These are phyloP conservation scores for Rhodotorula kratochvilovae DNA, from an alignment of 768 basidiomycete genomes.

Conservation along the genomic window DNA sequence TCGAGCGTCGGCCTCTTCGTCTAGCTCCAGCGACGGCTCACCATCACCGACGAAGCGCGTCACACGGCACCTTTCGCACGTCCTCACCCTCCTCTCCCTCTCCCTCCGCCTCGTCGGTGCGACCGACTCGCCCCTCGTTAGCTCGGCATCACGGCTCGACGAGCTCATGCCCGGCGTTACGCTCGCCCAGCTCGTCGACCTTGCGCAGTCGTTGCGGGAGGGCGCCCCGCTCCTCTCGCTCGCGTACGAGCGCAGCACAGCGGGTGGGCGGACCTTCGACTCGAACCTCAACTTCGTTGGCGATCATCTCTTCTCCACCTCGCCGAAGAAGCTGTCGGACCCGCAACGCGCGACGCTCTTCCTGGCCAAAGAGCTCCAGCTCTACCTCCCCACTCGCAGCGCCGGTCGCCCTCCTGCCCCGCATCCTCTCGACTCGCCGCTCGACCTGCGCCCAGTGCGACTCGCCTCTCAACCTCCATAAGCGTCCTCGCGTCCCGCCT, in stretches of 20 bases:
- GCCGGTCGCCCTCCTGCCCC: not conserved
- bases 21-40: not conserved
- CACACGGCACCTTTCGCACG: not conserved
- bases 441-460: constrained; percentile 8
- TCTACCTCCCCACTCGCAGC: not conserved
- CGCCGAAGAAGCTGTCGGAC: not conserved
- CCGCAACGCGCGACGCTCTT: not conserved
- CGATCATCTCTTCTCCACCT: not conserved
- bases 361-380: constrained; percentile 14
- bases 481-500: not conserved
- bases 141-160: not conserved
- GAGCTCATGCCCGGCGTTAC: not conserved
- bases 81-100: not conserved
- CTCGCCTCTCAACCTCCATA: constrained; percentile 8
- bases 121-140: not conserved
- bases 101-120: not conserved
- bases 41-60: not conserved
- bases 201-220: not conserved
- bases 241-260: constrained; percentile 2
- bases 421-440: constrained; percentile 17
- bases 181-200: not conserved
- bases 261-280: constrained; percentile 1
- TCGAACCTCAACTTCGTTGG: constrained; percentile 10
- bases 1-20: too few relatives aligned
- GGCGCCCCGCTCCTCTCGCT: constrained; percentile 1